Base-by-base conservation (phyloP, 2,329 filamentous ascomycete species). In the Neoascochyta sp. region DNA sequence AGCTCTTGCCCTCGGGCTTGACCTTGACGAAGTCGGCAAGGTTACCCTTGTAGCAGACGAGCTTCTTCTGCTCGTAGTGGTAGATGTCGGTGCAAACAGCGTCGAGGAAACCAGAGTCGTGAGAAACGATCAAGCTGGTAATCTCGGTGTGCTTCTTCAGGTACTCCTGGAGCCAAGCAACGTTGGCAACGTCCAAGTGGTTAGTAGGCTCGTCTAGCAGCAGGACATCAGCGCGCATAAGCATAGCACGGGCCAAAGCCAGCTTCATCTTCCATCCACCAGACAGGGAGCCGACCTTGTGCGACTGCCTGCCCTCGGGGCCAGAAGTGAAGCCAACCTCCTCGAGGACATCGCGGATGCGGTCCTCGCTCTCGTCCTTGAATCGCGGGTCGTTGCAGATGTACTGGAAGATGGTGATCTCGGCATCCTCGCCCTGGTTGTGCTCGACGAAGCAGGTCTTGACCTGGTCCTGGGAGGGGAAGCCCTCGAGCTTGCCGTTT, bases 241-340 rank as follows among this genome's bases (percentile, higher is more conserved):
- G 76, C 89, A 98, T 96, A 44, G 92, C 92, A 54, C 92, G 80
- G 29, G 92, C 92, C 64, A 98, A 69, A 46, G 92, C 92, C 40
- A 98, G 72, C 80, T 98, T 98, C 92, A 98, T 98, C 78, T 96
- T 96, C 92, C 92, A 98, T 61, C 92, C 92, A 68, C 92, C 92
- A 23, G 92, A 96, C 19, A 98, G 70, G 12, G 90, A 95, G 50
- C 92, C 92, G 36, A 98, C 92, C 52, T 83, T 86, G 62, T 95
- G 80, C 5, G 81, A 76, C 65, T 96, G 92, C 39, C 87, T 80
- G 37, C 90, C 92, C 47, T 92, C 85, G 1, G 88, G 87, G 3
- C 90, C 90, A 40, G 85, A 68, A 13, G 86, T 93, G 69, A 98
- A 98, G 23, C 93, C 93, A 54, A 98, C 92, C 63, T 96, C 89